Conservation (phyloP, 1,139 yeast species). For the Candida sp. region DNA sequence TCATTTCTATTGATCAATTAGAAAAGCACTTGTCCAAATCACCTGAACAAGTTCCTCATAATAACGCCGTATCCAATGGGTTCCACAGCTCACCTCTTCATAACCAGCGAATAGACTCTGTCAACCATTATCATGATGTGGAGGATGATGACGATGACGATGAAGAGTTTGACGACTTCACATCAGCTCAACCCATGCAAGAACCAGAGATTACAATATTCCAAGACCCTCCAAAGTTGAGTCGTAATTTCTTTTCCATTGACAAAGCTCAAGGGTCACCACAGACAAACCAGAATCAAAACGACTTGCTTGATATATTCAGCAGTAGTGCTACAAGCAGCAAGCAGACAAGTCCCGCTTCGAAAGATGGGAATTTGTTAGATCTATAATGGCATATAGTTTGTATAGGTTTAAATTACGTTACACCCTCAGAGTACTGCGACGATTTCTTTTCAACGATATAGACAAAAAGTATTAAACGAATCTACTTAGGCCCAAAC, state of each 20-base stretch:
- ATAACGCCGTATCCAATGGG: background rate
- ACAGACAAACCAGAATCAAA: background rate
- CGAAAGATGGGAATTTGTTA: slow-evolving; percentile 11
- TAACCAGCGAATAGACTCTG: background rate
- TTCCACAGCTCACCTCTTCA: background rate
- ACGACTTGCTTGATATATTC: slow-evolving; percentile 10
- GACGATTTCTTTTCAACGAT: too few relatives aligned
- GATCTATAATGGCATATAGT: slow-evolving; percentile 16
- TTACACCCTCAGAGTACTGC: too few relatives aligned
- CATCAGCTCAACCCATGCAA: slow-evolving; percentile 15
- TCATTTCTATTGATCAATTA: slow-evolving; percentile 9
- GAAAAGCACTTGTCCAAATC: slow-evolving; percentile 7
- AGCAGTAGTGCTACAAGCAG: background rate
- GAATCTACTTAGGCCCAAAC: too few relatives aligned
- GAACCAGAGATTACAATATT: slow-evolving; percentile 5
- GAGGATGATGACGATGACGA: too few relatives aligned
- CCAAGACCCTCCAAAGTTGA: slow-evolving; percentile 7
- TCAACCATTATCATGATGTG: too few relatives aligned
- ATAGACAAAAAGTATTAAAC: too few relatives aligned
- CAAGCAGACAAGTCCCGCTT: slow-evolving; percentile 1
- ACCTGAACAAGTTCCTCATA: background rate
- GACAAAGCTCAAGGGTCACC: slow-evolving; percentile 9
- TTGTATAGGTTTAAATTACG: too few relatives aligned
- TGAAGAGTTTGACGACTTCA: slow-evolving; percentile 22
- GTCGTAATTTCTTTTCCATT: slow-evolving; percentile 13